These are phyloP conservation scores for Oidiodendron maius DNA, from an alignment of 495 filamentous ascomycete species.

Conservation along the genomic window DNA sequence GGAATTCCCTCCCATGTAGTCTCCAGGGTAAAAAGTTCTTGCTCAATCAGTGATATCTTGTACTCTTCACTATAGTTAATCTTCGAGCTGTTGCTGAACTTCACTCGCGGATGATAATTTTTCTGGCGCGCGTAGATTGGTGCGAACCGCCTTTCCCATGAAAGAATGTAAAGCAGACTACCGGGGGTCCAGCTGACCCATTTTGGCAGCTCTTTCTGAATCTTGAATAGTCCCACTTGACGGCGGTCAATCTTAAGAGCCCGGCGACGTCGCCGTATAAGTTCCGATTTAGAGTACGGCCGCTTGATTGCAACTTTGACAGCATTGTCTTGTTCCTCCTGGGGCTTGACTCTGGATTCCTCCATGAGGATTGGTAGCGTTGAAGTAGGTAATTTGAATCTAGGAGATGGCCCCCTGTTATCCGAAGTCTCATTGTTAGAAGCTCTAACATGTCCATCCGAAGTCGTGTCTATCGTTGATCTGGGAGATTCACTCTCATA, in stretches of 20 bases:
- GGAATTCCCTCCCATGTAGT: neutral
- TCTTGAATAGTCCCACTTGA: neutral
- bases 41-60: neutral
- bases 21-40: neutral
- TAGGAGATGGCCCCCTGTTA: no score
- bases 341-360: no score
- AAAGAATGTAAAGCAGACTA: neutral
- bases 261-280: neutral
- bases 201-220: neutral
- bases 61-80: neutral
- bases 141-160: slow-evolving; percentile 3
- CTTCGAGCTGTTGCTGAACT: neutral
- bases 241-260: neutral
- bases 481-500: no score
- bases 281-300: no score
- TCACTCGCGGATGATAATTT: neutral
- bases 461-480: no score
- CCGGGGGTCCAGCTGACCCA: neutral
- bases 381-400: no score
- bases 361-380: no score
- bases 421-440: no score
- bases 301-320: no score
- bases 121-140: neutral
- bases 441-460: no score
- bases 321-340: no score